Evolutionary conservation across 176 grass and related monocot genomes (phyloP).

Genomic region (Musa schizocarpa): DNA sequence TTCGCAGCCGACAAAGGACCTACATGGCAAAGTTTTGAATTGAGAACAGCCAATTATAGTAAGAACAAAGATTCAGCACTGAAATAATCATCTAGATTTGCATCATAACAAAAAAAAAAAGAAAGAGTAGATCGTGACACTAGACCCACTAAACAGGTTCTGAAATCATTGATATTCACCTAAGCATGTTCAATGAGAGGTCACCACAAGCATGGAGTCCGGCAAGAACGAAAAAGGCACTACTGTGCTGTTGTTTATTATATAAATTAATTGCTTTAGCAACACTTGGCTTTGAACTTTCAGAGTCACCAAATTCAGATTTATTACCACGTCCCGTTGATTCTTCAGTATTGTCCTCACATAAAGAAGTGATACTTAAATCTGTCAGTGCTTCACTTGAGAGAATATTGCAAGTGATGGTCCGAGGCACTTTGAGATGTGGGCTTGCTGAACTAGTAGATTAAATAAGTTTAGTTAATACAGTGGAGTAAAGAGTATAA

Average conservation of each 20-base stretch:
- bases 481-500: not conserved
- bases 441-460: constrained; percentile 40
- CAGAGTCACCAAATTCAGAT: constrained; percentile 1
- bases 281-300: not conserved
- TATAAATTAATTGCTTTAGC: not conserved
- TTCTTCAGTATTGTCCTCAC: constrained; percentile 27
- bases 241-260: not conserved
- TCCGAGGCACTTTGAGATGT: constrained; percentile 54
- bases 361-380: constrained; percentile 44
- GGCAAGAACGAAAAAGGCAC: constrained; percentile 47
- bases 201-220: constrained; percentile 97
- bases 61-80: not conserved
- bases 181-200: constrained; percentile 97
- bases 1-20: constrained; percentile 63
- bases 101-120: not conserved
- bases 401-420: constrained; percentile 77
- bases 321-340: constrained; percentile 16
- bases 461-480: not conserved
- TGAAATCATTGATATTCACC: constrained; percentile 27
- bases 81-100: not conserved
- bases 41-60: not conserved
- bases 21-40: constrained; percentile 25
- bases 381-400: constrained; percentile 64
- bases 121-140: not conserved
- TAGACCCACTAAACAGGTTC: not conserved